Percentiles rank a stretch among this genome's conserved stretches.
These are phyloP conservation scores for Crucihimalaya himalaica DNA, from an alignment of 345 rosid genomes.

Conservation along the genomic window DNA sequence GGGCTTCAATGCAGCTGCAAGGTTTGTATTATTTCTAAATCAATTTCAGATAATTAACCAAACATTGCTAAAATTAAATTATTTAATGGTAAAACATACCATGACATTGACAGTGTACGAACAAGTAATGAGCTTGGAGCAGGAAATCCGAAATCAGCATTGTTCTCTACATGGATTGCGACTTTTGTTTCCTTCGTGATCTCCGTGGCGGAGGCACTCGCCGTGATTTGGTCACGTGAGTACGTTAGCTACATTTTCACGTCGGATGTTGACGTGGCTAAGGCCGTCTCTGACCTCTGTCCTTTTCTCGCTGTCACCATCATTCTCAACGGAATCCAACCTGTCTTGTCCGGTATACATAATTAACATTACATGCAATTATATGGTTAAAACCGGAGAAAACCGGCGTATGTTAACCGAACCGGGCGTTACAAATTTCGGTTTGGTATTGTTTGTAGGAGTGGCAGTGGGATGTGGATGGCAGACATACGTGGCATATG, in stretches of 20 bases:
- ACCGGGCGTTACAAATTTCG: not conserved
- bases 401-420: not conserved
- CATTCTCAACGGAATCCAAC: slow-evolving; percentile 68
- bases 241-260: slow-evolving; percentile 63
- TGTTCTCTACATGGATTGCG: slow-evolving; percentile 55
- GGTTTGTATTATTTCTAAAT: slow-evolving; percentile 51
- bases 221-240: slow-evolving; percentile 42
- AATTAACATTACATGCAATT: not conserved
- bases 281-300: slow-evolving; percentile 65
- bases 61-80: not conserved
- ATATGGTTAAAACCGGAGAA: not conserved
- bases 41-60: no score
- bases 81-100: no score
- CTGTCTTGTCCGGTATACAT: slow-evolving; percentile 61
- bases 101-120: slow-evolving; percentile 49
- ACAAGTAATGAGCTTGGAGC: slow-evolving; percentile 84
- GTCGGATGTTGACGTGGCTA: slow-evolving; percentile 54
- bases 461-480: slow-evolving; percentile 86
- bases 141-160: slow-evolving; percentile 60
- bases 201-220: slow-evolving; percentile 42
- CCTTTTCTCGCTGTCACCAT: slow-evolving; percentile 66
- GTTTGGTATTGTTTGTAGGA: slow-evolving; percentile 43
- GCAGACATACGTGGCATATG: slow-evolving; percentile 70
- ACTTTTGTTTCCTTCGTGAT: slow-evolving; percentile 49
- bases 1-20: slow-evolving; percentile 91